Conservation (phyloP, 2,329 filamentous ascomycete genomes). For the Coniochaeta sp. region DNA sequence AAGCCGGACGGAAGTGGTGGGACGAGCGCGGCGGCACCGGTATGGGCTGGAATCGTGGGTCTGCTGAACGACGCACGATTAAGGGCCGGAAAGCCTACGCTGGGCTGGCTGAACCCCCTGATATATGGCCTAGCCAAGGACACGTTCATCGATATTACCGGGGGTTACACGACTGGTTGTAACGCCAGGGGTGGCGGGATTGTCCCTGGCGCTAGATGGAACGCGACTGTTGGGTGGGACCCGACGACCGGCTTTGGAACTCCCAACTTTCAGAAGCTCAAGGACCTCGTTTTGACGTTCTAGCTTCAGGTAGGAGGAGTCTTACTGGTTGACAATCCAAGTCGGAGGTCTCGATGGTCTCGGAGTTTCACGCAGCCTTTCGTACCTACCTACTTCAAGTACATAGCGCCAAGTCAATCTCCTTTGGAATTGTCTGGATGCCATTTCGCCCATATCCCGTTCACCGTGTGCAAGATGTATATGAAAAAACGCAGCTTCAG, state of each 20-base stretch:
- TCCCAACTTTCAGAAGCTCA: slow-evolving; percentile 30
- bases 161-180: slow-evolving; percentile 25
- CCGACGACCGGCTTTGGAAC: slow-evolving; percentile 38
- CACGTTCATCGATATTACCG: slow-evolving; percentile 28
- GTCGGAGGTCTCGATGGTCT: not conserved
- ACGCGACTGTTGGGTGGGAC: slow-evolving; percentile 36
- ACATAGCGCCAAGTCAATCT: no score
- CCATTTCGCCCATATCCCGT: no score
- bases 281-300: slow-evolving; percentile 7
- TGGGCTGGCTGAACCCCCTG: slow-evolving; percentile 58
- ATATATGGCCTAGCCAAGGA: slow-evolving; percentile 24
- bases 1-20: slow-evolving; percentile 19
- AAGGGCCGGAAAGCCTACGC: slow-evolving; percentile 38
- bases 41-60: slow-evolving; percentile 55
- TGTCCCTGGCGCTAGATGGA: slow-evolving; percentile 29
- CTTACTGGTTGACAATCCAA: slow-evolving; percentile 11
- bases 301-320: not conserved
- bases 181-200: slow-evolving; percentile 17
- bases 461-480: no score
- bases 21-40: slow-evolving; percentile 50
- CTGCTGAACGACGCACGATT: slow-evolving; percentile 59
- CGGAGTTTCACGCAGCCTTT: not conserved
- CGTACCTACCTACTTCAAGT: not conserved
- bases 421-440: no score
- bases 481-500: no score